Conservation (phyloP, 176 grass and related monocot species). For the Phoenix roebelenii region DNA sequence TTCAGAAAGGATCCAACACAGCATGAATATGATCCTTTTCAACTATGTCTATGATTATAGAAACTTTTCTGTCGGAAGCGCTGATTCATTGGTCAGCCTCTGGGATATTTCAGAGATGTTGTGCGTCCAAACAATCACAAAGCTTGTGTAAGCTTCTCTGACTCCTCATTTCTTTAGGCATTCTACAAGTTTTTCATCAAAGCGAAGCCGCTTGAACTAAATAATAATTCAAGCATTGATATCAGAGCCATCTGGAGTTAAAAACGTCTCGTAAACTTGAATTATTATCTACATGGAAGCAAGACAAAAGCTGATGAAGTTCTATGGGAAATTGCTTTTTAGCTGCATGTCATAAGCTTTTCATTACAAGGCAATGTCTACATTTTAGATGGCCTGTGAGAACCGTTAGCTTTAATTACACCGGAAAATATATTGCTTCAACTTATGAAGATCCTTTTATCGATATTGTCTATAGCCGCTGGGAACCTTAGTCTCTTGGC, state of each 20-base stretch:
- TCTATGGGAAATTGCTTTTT: no score
- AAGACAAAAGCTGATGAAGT: no score
- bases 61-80: slow-evolving; percentile 96
- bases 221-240: no score
- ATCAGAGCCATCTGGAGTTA: no score
- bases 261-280: no score
- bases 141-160: slow-evolving; percentile 64
- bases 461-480: slow-evolving; percentile 63
- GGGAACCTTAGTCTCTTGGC: background rate
- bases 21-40: slow-evolving; percentile 6
- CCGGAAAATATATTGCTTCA: slow-evolving; percentile 84
- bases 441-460: slow-evolving; percentile 96
- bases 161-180: background rate
- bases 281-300: no score
- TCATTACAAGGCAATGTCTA: background rate
- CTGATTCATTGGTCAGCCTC: slow-evolving; percentile 97
- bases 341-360: no score
- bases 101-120: slow-evolving; percentile 91
- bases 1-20: background rate
- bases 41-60: slow-evolving; percentile 29
- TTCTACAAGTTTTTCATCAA: slow-evolving; percentile 5
- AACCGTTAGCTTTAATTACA: slow-evolving; percentile 88
- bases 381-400: slow-evolving; percentile 82
- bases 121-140: slow-evolving; percentile 87
- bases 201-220: no score